These are phyloP conservation scores for Fusarium sterilihyphosum DNA, from an alignment of 2,329 filamentous ascomycete species.

Conservation along the genomic window DNA sequence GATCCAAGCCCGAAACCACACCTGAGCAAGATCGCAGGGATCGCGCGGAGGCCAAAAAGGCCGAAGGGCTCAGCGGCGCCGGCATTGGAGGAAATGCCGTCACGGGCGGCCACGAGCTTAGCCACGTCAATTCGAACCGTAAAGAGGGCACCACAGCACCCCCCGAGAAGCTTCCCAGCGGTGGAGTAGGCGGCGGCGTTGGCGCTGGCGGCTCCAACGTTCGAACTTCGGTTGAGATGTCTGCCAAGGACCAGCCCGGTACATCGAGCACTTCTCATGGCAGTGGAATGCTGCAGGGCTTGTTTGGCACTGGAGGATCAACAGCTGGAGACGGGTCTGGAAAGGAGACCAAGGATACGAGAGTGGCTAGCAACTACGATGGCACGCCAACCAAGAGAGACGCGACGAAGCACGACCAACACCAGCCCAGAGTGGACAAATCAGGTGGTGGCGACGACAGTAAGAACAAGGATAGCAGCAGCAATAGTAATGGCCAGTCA, in stretches of 20 bases:
- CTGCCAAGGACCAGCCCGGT: conserved; percentile 17
- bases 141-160: conserved; percentile 37
- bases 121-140: conserved; percentile 32
- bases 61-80: conserved; percentile 45
- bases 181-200: conserved; percentile 47
- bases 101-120: conserved; percentile 46
- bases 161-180: conserved; percentile 47
- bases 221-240: conserved; percentile 43
- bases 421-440: conserved; percentile 20
- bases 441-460: not conserved
- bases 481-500: not conserved
- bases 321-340: conserved; percentile 10
- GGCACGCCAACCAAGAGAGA: conserved; percentile 22
- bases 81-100: conserved; percentile 46
- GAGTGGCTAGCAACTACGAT: conserved; percentile 29
- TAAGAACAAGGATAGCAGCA: not conserved
- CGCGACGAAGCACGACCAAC: conserved; percentile 12
- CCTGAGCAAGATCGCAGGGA: conserved; percentile 27
- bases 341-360: conserved; percentile 32
- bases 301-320: conserved; percentile 40
- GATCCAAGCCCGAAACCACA: conserved; percentile 14
- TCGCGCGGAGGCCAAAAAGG: conserved; percentile 45
- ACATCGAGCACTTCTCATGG: conserved; percentile 13
- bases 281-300: conserved; percentile 28
- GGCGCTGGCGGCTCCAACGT: conserved; percentile 44